phyloP scores from a whole-genome alignment of 176 grass and related monocot genomes.

The Dactylis glomerata region DNA sequence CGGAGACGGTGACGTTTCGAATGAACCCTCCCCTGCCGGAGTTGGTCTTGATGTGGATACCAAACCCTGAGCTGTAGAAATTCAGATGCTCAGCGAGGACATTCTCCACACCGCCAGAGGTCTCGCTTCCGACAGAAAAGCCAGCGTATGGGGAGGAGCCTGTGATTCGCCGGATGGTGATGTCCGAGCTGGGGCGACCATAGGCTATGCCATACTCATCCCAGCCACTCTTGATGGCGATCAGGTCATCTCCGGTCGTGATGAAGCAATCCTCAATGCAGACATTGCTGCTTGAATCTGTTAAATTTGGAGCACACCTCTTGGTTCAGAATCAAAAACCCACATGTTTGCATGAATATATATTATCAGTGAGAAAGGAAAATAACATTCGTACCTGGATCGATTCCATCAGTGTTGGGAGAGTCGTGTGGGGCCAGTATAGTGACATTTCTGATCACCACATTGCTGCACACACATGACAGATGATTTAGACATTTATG shows the following conservation, averaged over 20 bases:
- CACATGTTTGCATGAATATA: conserved; percentile 1
- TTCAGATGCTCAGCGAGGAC: conserved; percentile 72
- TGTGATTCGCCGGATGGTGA: conserved; percentile 67
- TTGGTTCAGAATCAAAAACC: neutral
- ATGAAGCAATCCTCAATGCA: conserved; percentile 95
- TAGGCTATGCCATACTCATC: conserved; percentile 89
- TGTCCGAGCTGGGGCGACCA: conserved; percentile 57
- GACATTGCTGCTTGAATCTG: conserved; percentile 87
- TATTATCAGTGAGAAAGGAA: neutral
- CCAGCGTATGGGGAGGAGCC: conserved; percentile 75
- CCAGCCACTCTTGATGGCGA: conserved; percentile 92
- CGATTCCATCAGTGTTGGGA: conserved; percentile 88
- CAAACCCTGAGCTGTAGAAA: conserved; percentile 58
- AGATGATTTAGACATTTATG: conserved; percentile 32
- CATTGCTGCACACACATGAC: conserved; percentile 63
- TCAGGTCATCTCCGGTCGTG: conserved; percentile 79
- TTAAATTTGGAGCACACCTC: conserved; percentile 7
- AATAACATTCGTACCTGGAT: conserved; percentile 66
- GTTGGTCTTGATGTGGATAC: conserved; percentile 91
- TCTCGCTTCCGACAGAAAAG: conserved; percentile 73
- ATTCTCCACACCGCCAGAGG: conserved; percentile 72
- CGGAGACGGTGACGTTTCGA: conserved; percentile 68
- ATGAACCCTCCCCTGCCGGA: conserved; percentile 89
- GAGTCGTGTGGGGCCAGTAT: conserved; percentile 87
- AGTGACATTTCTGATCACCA: conserved; percentile 81